Conservation (phyloP, 371 early-diverging fungal genomes). For the Encephalitozoon hellem region DNA sequence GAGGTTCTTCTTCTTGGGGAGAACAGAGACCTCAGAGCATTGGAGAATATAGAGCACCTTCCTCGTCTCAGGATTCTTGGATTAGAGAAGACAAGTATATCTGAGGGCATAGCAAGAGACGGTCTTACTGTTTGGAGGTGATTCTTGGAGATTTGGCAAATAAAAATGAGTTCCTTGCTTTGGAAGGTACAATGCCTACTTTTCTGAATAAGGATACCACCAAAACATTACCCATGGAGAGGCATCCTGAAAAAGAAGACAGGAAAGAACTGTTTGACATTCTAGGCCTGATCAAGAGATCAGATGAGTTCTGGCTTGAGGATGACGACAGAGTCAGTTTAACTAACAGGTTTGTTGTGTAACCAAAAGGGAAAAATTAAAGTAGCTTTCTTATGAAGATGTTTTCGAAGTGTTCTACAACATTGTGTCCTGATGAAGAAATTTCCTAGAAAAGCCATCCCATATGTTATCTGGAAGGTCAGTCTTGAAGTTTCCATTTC, state of each 20-base stretch:
- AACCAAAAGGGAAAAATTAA: not conserved
- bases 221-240: not conserved
- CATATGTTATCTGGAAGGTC: not conserved
- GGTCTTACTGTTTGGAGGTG: not conserved
- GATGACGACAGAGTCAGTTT: not conserved
- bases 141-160: not conserved
- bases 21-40: constrained; percentile 31
- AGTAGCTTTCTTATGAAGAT: not conserved
- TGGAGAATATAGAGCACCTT: constrained; percentile 31
- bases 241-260: not conserved
- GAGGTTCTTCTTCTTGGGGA: constrained; percentile 37
- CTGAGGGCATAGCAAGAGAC: not conserved
- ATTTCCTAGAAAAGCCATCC: not conserved
- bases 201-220: not conserved
- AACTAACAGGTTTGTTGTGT: not conserved
- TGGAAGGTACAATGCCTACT: not conserved
- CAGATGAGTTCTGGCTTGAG: not conserved
- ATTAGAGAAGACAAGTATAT: constrained; percentile 23
- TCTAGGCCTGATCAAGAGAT: not conserved
- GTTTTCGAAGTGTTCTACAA: no score
- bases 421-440: not conserved
- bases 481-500: not conserved
- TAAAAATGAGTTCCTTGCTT: not conserved
- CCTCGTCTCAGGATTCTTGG: constrained; percentile 31
- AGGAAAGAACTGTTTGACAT: not conserved